phyloP scores from a whole-genome alignment of 2,329 filamentous ascomycete genomes.

The Aspergillus calidoustus region DNA sequence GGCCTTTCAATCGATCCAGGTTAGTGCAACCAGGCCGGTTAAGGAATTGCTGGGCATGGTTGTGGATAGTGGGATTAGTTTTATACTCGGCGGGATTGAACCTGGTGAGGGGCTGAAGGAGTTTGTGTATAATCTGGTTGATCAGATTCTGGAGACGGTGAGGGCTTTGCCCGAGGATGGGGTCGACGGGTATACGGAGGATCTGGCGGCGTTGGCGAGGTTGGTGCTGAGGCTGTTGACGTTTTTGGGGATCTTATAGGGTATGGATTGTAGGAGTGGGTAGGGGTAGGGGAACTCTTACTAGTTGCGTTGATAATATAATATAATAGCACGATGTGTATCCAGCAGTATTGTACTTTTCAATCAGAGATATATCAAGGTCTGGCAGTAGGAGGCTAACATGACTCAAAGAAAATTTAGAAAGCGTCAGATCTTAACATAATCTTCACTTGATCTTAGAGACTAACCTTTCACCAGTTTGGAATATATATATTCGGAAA shows the following conservation, averaged over 20 bases:
- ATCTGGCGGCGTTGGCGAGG: neutral
- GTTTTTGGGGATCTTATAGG: constrained; percentile 6
- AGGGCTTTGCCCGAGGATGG: neutral
- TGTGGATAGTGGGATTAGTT: neutral
- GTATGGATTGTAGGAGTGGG: no score
- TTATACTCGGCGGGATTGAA: neutral
- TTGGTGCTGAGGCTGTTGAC: constrained; percentile 6
- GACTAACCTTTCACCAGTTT: no score
- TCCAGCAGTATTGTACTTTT: no score
- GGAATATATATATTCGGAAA: no score
- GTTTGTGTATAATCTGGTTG: neutral
- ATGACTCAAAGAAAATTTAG: no score
- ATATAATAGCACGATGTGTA: no score
- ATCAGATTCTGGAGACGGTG: constrained; percentile 7
- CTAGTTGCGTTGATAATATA: no score
- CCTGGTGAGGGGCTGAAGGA: neutral
- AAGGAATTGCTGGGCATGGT: constrained; percentile 4
- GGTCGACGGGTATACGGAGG: constrained; percentile 1
- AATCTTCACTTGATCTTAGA: no score
- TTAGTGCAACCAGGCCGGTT: constrained; percentile 8
- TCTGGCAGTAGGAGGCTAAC: no score
- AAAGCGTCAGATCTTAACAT: no score
- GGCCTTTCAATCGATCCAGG: constrained; percentile 1
- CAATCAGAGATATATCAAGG: no score
- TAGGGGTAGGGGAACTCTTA: no score